phyloP scores from a whole-genome alignment of 106 monocot genomes.

The Phalaenopsis aphrodite region DNA sequence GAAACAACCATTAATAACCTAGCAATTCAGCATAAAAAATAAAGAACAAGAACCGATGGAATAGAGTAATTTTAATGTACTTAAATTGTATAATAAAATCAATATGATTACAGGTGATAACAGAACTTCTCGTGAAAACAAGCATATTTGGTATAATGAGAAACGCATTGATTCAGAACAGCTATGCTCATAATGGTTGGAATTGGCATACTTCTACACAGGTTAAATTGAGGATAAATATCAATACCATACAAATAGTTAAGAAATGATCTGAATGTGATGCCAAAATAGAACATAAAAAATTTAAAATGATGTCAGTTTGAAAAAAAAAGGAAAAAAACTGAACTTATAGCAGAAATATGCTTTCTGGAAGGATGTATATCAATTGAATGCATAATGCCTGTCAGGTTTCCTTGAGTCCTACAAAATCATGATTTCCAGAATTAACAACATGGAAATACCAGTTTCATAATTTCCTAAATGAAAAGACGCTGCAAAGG shows the following conservation, averaged over 20 bases:
- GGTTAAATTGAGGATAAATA: neutral
- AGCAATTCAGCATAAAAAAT: neutral
- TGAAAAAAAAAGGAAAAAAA: neutral
- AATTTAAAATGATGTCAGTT: too few relatives aligned
- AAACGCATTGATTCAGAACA: neutral
- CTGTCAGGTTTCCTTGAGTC: slow-evolving; percentile 36
- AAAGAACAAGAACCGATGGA: neutral
- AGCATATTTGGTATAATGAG: neutral
- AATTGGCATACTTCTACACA: neutral
- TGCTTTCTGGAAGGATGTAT: slow-evolving; percentile 97
- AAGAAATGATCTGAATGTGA: neutral
- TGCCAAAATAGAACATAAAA: neutral
- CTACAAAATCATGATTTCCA: slow-evolving; percentile 30
- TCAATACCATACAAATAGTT: neutral
- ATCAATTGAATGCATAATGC: slow-evolving; percentile 92
- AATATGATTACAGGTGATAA: neutral
- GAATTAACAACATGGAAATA: neutral
- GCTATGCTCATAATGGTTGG: neutral
- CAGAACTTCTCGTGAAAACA: neutral
- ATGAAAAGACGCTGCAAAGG: neutral
- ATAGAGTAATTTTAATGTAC: neutral
- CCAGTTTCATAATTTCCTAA: neutral
- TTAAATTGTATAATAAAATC: neutral
- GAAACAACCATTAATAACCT: neutral
- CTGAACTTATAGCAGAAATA: slow-evolving; percentile 68